phyloP scores from a whole-genome alignment of 2,329 filamentous ascomycete species.

The Epichloe aotearoae region DNA sequence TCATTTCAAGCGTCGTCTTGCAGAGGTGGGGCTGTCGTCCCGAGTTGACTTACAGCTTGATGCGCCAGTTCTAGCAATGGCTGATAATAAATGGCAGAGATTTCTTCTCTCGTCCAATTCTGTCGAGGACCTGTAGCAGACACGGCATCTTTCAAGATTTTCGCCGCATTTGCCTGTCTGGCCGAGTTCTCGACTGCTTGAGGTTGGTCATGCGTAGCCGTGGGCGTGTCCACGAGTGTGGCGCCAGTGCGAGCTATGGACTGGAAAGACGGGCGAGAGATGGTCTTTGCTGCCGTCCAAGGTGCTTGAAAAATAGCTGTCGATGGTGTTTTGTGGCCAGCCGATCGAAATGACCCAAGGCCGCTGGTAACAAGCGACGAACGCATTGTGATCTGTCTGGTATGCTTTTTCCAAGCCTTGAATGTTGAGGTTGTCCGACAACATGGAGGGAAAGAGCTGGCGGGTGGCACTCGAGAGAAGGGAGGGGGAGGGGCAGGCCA shows the following conservation, averaged over 20 bases:
- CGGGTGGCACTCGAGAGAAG: background rate
- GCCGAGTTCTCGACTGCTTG: constrained; percentile 2
- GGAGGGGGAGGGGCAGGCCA: background rate
- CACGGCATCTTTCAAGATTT: constrained; percentile 38
- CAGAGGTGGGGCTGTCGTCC: background rate
- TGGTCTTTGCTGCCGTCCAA: constrained; percentile 1
- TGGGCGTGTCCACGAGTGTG: constrained; percentile 8
- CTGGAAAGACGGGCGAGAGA: background rate
- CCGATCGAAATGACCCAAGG: constrained; percentile 4
- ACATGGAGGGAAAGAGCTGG: background rate
- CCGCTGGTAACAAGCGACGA: constrained; percentile 3
- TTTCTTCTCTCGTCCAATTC: constrained; percentile 72
- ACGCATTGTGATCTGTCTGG: constrained; percentile 3
- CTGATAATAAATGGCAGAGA: constrained; percentile 67
- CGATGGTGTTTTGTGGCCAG: background rate
- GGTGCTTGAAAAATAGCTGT: constrained; percentile 1
- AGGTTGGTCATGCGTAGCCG: constrained; percentile 2
- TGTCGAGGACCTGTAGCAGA: constrained; percentile 49
- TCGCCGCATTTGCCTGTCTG: constrained; percentile 10
- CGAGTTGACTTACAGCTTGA: constrained; percentile 45
- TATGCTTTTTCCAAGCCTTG: background rate
- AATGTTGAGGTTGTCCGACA: background rate
- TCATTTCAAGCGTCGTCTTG: background rate
- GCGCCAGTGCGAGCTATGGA: constrained; percentile 5
- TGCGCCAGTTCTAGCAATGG: constrained; percentile 68